Conservation (phyloP, 352 stramenopile genomes). For the Pythium oligandrum region DNA sequence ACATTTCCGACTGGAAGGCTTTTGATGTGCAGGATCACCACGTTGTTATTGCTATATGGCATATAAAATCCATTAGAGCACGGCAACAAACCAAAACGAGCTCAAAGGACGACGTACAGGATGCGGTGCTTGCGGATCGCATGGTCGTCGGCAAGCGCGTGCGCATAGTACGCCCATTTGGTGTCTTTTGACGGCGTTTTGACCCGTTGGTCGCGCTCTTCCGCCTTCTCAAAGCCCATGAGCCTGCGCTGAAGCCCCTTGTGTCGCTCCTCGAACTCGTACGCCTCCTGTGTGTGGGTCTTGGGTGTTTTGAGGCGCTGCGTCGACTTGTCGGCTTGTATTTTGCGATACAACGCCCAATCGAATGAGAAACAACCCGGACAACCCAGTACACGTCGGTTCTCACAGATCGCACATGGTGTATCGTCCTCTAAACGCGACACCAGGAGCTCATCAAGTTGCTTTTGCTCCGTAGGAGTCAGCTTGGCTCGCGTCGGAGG, state of each 20-base stretch:
- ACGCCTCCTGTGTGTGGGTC: constrained; percentile 40
- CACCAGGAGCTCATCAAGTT: constrained; percentile 29
- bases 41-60: constrained; percentile 36
- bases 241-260: constrained; percentile 44
- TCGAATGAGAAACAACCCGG: constrained; percentile 67
- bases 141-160: constrained; percentile 41
- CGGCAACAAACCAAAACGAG: no score
- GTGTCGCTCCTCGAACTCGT: constrained; percentile 34
- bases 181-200: background rate
- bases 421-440: constrained; percentile 18
- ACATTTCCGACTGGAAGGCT: constrained; percentile 72
- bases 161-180: constrained; percentile 33
- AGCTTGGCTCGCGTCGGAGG: constrained; percentile 16
- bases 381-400: constrained; percentile 32
- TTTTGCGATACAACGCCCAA: constrained; percentile 24
- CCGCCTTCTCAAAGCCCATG: constrained; percentile 19
- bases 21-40: constrained; percentile 68
- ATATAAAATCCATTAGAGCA: no score
- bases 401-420: constrained; percentile 29
- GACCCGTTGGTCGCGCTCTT: constrained; percentile 8
- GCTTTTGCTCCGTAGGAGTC: constrained; percentile 19
- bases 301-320: constrained; percentile 53
- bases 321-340: constrained; percentile 27
- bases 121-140: constrained; percentile 52
- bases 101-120: constrained; percentile 28